Evolutionary conservation across 2,329 filamentous ascomycete species (phyloP), one percentile per base, ranked within the genome.

Genomic region (Colletotrichum gigasporum): DNA sequence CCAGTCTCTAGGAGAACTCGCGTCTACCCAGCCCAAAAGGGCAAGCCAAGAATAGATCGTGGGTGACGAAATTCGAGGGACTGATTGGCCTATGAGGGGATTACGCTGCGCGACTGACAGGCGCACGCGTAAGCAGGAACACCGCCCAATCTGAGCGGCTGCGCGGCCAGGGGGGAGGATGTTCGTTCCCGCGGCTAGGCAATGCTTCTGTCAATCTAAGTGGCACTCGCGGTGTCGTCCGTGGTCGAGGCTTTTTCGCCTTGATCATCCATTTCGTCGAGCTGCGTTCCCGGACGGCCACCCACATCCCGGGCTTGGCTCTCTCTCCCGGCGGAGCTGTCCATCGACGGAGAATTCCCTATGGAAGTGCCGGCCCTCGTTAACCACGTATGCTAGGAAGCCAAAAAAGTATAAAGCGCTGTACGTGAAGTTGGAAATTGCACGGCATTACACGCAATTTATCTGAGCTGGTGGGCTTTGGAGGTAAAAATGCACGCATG

Each of bases 131-230:
- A 61, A 48, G 12, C 24, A 41, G 14, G 16, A 42, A n/a, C 22
- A 32, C 16, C 28, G 11, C 22, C 57, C 30, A 45, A 22, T 26
- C 37, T 52, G 20, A 24, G n/a, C n/a, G n/a, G n/a, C n/a, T n/a
- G 30, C 16, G 10, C n/a, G 45, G 57, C 22, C 44, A 24, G 11
- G 30, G 24, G 22, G 41, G 30, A 8, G n/a, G 30, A 28, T 24
- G 30, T n/a, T 57, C n/a, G 44, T n/a, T 52, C 45, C 45, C 47
- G 45, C 37, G 5, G 37, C 50, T 55, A 18, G 32, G 58, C 14
- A 26, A 55, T 61, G 41, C 50, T 48, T 61, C 41, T 55, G 39
- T 41, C 50, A 48, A 55, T 48, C 18, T 39, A 41, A 42, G n/a
- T 55, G 57, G 28, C 24, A 32, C 22, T 55, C 14, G 6, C 26